These are phyloP conservation scores for Phytophthora crassamura DNA, from an alignment of 352 stramenopile species.

Conservation along the genomic window DNA sequence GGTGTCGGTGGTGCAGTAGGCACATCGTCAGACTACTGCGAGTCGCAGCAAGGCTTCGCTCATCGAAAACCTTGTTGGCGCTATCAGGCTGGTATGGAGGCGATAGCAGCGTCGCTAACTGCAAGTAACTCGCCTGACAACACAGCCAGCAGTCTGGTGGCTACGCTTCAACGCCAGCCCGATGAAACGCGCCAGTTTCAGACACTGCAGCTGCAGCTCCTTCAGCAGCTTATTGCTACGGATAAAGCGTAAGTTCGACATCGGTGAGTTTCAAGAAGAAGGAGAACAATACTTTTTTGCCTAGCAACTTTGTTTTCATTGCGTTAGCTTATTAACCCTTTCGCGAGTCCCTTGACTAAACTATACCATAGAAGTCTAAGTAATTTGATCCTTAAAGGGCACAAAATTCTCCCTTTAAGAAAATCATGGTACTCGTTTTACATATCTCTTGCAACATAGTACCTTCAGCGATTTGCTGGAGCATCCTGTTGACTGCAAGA, in stretches of 20 bases:
- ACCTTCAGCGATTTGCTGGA: too few species aligned
- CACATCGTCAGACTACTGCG: not conserved
- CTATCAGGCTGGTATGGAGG: conserved; percentile 10
- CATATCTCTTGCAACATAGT: too few species aligned
- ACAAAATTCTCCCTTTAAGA: too few species aligned
- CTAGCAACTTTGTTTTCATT: not conserved
- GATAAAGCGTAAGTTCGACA: not conserved
- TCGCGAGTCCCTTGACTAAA: too few species aligned
- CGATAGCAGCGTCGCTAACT: not conserved
- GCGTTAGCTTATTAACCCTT: too few species aligned
- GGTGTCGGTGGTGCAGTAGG: not conserved
- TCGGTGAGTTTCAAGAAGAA: not conserved
- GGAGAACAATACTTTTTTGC: not conserved
- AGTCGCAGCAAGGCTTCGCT: not conserved
- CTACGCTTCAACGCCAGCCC: not conserved
- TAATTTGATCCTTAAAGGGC: too few species aligned
- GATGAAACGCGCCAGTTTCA: conserved; percentile 7
- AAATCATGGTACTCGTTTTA: too few species aligned
- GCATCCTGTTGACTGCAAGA: too few species aligned
- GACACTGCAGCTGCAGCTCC: conserved; percentile 3
- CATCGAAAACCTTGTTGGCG: not conserved
- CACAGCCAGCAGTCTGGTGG: not conserved
- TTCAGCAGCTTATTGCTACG: not conserved
- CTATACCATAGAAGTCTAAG: too few species aligned
- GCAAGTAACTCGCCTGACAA: not conserved